Evolutionary conservation across 345 rosid genomes (phyloP).

Genomic region (Gossypium turneri): DNA sequence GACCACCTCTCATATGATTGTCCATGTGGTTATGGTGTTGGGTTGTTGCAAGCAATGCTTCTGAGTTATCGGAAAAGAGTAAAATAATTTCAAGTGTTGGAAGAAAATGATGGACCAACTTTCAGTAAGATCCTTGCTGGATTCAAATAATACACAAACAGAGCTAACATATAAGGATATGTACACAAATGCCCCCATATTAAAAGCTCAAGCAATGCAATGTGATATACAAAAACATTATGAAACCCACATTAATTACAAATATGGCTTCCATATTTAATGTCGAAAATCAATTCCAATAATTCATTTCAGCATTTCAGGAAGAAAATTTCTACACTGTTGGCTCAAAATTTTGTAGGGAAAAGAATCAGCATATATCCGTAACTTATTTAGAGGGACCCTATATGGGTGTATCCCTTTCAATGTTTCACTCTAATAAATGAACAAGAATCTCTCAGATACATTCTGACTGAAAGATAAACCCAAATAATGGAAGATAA

Average conservation of each 20-base stretch:
- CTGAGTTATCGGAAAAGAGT: too few relatives aligned
- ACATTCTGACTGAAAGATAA: slow-evolving; percentile 44
- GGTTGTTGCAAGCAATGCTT: background rate
- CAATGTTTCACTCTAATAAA: slow-evolving; percentile 45
- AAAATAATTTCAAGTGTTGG: too few relatives aligned
- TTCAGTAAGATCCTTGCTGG: too few relatives aligned
- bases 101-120: too few relatives aligned
- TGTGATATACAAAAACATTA: background rate
- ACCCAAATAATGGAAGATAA: slow-evolving; percentile 28
- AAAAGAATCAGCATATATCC: slow-evolving; percentile 30
- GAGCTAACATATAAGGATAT: background rate
- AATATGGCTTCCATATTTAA: background rate
- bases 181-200: background rate
- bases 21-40: background rate
- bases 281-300: background rate
- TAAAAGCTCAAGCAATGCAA: background rate
- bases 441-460: slow-evolving; percentile 38
- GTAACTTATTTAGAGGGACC: slow-evolving; percentile 43
- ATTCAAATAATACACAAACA: background rate
- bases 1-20: background rate
- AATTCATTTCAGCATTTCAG: slow-evolving; percentile 17
- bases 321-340: slow-evolving; percentile 15
- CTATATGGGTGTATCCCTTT: slow-evolving; percentile 39
- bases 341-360: slow-evolving; percentile 17
- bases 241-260: background rate